Conservation (phyloP, 169 alveolate species). For the Cryptosporidium sp. region DNA sequence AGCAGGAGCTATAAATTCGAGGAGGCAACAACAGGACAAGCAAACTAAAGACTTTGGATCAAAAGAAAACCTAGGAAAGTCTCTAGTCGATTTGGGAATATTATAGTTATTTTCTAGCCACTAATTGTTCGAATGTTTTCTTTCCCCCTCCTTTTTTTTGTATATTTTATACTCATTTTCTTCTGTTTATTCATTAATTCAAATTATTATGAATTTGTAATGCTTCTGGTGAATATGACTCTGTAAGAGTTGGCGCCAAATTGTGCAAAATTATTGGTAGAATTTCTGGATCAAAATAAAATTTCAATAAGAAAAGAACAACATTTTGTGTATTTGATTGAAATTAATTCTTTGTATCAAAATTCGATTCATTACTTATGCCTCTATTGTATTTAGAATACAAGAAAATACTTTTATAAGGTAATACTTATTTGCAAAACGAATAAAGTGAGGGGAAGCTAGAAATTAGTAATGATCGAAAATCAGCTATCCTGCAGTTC, state of each 20-base stretch:
- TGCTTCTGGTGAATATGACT: background rate
- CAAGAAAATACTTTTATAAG: background rate
- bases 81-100: constrained; percentile 14
- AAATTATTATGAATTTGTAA: background rate
- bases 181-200: background rate
- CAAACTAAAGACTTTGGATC: background rate
- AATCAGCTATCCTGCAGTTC: constrained; percentile 1
- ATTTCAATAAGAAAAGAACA: background rate
- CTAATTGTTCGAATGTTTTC: background rate
- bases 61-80: background rate
- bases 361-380: background rate
- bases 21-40: background rate
- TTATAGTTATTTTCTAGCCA: background rate
- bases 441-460: background rate
- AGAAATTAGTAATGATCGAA: background rate
- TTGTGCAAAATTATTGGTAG: background rate
- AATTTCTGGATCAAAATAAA: constrained; percentile 11
- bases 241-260: background rate
- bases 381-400: background rate
- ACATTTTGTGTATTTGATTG: background rate
- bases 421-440: too few species aligned
- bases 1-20: background rate
- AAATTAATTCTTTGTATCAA: background rate
- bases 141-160: background rate
- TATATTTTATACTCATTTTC: background rate